These are phyloP conservation scores for Psophocarpus tetragonolobus DNA, from an alignment of 306 rosid species.

Conservation along the genomic window DNA sequence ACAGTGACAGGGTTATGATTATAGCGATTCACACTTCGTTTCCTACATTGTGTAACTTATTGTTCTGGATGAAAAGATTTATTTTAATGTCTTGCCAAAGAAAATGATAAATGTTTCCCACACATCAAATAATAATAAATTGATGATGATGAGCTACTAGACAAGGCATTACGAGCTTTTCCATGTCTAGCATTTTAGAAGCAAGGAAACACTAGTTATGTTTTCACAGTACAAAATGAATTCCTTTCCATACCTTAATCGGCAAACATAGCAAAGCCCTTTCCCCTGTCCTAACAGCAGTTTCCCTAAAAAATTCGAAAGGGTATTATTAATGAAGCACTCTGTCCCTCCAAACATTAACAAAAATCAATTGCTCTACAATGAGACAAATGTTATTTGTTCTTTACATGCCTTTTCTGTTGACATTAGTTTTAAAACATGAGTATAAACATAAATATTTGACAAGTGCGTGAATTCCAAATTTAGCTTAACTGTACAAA, in stretches of 20 bases:
- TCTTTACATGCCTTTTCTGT: neutral
- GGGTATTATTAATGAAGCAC: neutral
- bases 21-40: slow-evolving; percentile 10
- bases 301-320: neutral
- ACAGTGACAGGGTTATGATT: slow-evolving; percentile 39
- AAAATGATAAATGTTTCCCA: neutral
- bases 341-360: neutral
- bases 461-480: neutral
- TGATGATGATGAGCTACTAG: neutral
- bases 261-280: neutral
- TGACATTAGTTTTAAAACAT: neutral
- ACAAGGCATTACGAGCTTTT: neutral
- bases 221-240: neutral
- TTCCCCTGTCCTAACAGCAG: neutral
- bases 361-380: neutral
- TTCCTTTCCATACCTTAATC: neutral
- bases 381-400: neutral
- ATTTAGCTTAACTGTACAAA: slow-evolving; percentile 4
- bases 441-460: neutral
- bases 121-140: neutral
- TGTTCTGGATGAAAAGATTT: neutral
- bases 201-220: neutral
- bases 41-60: neutral
- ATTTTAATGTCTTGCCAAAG: neutral
- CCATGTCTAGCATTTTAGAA: neutral